These are phyloP conservation scores for Incumbomyces delicatus DNA, from an alignment of 2,329 filamentous ascomycete species.

Conservation along the genomic window DNA sequence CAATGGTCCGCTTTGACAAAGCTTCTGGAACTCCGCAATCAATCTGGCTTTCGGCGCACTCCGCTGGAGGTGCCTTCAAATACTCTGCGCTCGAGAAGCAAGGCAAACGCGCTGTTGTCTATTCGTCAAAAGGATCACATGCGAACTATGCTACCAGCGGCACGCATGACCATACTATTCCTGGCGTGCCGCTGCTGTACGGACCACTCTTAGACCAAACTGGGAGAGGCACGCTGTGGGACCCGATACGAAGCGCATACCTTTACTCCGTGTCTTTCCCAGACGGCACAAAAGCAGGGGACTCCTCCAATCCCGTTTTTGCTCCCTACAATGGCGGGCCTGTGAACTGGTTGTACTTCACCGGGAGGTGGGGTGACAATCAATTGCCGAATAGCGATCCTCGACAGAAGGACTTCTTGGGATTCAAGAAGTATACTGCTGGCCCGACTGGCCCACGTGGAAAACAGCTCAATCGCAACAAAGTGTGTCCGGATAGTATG, in stretches of 20 bases:
- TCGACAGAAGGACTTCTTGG: slow-evolving; percentile 32
- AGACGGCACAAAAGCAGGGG: not conserved
- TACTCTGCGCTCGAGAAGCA: slow-evolving; percentile 45
- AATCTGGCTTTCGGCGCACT: slow-evolving; percentile 56
- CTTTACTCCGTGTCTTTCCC: slow-evolving; percentile 43
- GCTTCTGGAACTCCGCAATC: slow-evolving; percentile 42
- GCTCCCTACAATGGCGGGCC: slow-evolving; percentile 40
- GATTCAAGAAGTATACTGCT: slow-evolving; percentile 45
- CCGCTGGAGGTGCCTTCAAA: slow-evolving; percentile 52
- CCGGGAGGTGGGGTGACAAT: slow-evolving; percentile 54
- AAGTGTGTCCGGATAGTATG: slow-evolving; percentile 42
- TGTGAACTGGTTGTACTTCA: slow-evolving; percentile 46
- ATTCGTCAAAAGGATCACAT: slow-evolving; percentile 52
- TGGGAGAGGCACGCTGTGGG: slow-evolving; percentile 49
- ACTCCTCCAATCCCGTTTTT: slow-evolving; percentile 30
- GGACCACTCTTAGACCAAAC: slow-evolving; percentile 45
- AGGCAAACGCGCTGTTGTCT: slow-evolving; percentile 45
- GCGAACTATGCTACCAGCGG: slow-evolving; percentile 53
- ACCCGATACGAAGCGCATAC: slow-evolving; percentile 47
- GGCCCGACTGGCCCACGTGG: slow-evolving; percentile 54
- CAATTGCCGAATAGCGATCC: slow-evolving; percentile 44
- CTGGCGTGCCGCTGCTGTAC: slow-evolving; percentile 39
- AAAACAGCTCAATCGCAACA: slow-evolving; percentile 47
- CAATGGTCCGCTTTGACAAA: slow-evolving; percentile 45
- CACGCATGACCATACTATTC: slow-evolving; percentile 54